Conservation (phyloP, 495 filamentous ascomycete genomes). For the Tuber borchii region DNA sequence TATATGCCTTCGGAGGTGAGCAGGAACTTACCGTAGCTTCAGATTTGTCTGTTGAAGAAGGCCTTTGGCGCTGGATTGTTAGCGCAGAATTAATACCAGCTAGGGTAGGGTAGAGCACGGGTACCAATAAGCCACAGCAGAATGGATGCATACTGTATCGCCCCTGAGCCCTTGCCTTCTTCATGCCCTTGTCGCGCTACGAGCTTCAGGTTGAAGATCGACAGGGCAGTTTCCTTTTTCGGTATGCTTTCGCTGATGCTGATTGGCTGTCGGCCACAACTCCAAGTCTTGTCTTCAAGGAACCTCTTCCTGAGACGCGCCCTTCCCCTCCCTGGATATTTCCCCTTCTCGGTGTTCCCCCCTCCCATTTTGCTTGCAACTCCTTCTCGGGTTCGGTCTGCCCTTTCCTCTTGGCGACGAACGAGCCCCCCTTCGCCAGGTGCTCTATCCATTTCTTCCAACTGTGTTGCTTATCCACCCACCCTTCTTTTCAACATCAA, state of each 20-base stretch:
- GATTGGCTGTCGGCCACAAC: background rate
- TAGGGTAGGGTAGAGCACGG: background rate
- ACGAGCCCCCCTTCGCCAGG: background rate
- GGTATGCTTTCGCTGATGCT: background rate
- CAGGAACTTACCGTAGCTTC: background rate
- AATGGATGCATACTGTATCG: background rate
- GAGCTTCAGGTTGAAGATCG: background rate
- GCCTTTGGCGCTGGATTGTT: background rate
- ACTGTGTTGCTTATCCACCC: background rate
- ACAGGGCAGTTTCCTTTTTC: background rate
- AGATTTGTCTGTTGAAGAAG: background rate
- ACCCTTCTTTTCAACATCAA: background rate
- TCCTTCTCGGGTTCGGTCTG: background rate
- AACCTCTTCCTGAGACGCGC: background rate
- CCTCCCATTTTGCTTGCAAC: background rate
- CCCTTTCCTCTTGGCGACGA: background rate
- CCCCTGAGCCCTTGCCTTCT: background rate
- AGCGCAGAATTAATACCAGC: background rate
- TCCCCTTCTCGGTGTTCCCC: background rate
- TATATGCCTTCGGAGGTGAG: background rate
- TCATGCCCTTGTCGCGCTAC: background rate
- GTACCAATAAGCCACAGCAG: background rate
- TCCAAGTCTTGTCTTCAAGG: background rate
- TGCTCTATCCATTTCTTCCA: background rate
- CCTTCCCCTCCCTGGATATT: background rate